Conservation (phyloP, 73 alveolate genomes). For the Paramecium sexaurelia region DNA sequence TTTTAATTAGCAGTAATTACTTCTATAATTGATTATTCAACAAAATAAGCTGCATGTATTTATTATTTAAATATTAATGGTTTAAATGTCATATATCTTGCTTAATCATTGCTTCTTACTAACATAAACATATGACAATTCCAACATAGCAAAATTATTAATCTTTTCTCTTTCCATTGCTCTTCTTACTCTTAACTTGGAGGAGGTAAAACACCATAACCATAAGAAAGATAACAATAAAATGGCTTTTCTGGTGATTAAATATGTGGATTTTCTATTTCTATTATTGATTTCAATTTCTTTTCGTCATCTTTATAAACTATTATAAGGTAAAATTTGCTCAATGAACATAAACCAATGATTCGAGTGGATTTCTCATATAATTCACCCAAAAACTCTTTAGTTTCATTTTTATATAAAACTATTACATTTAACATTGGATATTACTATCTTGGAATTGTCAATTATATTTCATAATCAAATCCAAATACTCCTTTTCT, state of each 20-base stretch:
- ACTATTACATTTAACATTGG: background rate
- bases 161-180: background rate
- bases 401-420: background rate
- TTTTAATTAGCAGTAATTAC: background rate
- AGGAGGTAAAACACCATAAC: conserved; percentile 9
- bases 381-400: background rate
- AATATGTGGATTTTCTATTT: conserved; percentile 29
- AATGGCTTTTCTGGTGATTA: conserved; percentile 1
- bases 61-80: conserved; percentile 32
- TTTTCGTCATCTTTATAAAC: background rate
- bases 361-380: conserved; percentile 5
- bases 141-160: conserved; percentile 25
- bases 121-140: conserved; percentile 17
- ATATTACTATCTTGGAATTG: background rate
- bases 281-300: background rate
- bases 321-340: background rate
- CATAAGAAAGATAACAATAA: background rate
- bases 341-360: background rate
- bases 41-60: conserved; percentile 17
- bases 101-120: background rate
- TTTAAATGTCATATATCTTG: background rate
- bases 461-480: background rate
- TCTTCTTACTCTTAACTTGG: background rate
- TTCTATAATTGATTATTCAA: background rate
- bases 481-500: background rate